Conservation (phyloP, 2,329 filamentous ascomycete genomes). For the Paraconiothyrium brasiliense region DNA sequence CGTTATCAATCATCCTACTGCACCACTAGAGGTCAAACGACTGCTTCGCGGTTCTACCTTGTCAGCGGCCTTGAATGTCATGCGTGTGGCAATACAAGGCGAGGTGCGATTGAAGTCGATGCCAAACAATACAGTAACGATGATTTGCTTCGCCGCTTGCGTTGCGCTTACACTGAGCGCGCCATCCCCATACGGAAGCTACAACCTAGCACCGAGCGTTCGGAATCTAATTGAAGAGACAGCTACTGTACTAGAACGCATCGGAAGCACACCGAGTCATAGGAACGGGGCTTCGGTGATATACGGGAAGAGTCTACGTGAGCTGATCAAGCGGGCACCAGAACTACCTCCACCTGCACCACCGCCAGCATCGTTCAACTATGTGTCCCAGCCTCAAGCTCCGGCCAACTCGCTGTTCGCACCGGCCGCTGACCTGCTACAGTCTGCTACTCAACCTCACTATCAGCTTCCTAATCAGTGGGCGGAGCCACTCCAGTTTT, state of each 20-base stretch:
- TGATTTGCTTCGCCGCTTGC: constrained; percentile 74
- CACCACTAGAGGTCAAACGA: constrained; percentile 73
- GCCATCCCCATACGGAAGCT: constrained; percentile 33
- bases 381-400: constrained; percentile 22
- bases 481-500: constrained; percentile 63
- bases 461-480: constrained; percentile 32
- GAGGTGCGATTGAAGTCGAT: constrained; percentile 75
- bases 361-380: constrained; percentile 13
- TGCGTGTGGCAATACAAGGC: constrained; percentile 77
- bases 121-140: constrained; percentile 81
- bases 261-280: constrained; percentile 72
- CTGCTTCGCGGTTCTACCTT: constrained; percentile 77
- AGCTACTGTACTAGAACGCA: constrained; percentile 73
- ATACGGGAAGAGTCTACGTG: constrained; percentile 65
- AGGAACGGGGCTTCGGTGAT: constrained; percentile 72
- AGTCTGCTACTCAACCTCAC: constrained; percentile 17
- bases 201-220: constrained; percentile 46
- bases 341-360: constrained; percentile 15
- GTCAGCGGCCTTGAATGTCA: constrained; percentile 77
- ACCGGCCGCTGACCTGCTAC: constrained; percentile 17
- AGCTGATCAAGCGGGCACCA: constrained; percentile 48
- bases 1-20: constrained; percentile 78
- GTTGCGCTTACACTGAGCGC: constrained; percentile 61
- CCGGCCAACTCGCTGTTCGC: constrained; percentile 16
- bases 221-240: constrained; percentile 67